Evolutionary conservation across 2,329 filamentous ascomycete genomes (phyloP), one percentile per base, ranked within the genome.

Genomic region (Hypoxylon sp.): DNA sequence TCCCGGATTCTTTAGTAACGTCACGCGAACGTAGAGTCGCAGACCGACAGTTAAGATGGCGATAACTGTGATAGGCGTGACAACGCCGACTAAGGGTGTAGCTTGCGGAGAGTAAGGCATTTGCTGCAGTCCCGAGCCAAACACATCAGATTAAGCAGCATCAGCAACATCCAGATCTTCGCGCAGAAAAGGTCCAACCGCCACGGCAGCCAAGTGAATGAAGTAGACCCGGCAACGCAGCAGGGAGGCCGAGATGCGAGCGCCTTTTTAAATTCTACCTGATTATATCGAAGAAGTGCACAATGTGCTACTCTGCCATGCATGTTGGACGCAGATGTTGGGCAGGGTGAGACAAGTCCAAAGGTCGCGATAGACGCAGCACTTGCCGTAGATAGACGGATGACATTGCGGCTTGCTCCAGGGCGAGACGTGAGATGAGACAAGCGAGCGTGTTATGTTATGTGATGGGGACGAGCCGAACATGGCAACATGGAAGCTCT

Each of bases 21-120:
- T 46, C 24, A 67, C 55, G 5, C 69, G 69, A 32, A 66, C 61
- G 30, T 67, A 44, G 30, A 71, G 51, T 9, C 69, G 69, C 24
- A 70, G 26, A 3, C 59, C 60, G 14, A 71, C 67, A 9, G 67
- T 54, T 8, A 68, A 1, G 14, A 68, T 18, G 22, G 69, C 63
- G 22, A 68, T 3, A 2, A 22, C 28, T 1, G 68, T 8, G 36
- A 71, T 53, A n/a, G 62, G 50, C 28, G 69, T 71, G 28, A 68
- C 65, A 22, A 63, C 56, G 28, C 40, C 57, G 28, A 67, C 36
- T 16, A 70, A 49, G 2, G 60, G 24, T 16, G 56, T 8, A 4
- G 61, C 54, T 8, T 62, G 40, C 28, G 61, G 33, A 22, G 65
- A 60, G 42, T 61, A 5, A 18, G 64, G 64, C 68, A 69, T 70